Base-by-base conservation (phyloP, 1,284 basidiomycete genomes). In the Entoloma clypeatum region DNA sequence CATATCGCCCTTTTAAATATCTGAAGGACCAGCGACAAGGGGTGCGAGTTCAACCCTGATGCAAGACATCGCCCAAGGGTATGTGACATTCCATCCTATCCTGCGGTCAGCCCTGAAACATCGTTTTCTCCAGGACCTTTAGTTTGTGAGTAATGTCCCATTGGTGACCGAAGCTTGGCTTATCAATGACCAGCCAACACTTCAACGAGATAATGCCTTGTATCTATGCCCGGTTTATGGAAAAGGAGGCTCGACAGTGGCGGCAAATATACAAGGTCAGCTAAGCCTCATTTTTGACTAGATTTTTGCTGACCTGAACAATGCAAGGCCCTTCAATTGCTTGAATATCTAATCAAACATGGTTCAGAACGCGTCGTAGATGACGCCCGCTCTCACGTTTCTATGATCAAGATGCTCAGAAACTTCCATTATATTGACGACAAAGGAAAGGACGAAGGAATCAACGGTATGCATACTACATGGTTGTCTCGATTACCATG, bases 151-250 rank as follows among this genome's bases (percentile, higher is more conserved):
- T 69, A 26, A 23, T 14, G 17, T 3, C 18, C 11, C 25, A n/a
- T 19, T 13, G 14, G 23, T 26, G 4, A 8, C 17, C 27, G 14
- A 25, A 10, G 21, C 22, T 31, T 16, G 25, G 17, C 43, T 52
- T 13, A 39, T 45, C 23, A 35, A 35, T 16, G 17, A 37, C 26
- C 59, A 94, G 91, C 69, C 92, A 95, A 72, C 83, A 95, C 54
- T 99, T 99, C 69, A 99, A 99, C 66, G 96, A 99, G 71, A 93
- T 99, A 60, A 98, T 99, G 93, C 95, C 96, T 2, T 86, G 84
- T 58, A 97, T 98, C 56, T 99, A 97, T 65, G 77, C 85, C 3
- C 81, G 90, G 18, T 92, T 92, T 65, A 93, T 93, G 90, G 90
- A 94, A 65, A 98, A 97, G 69, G 96, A 99, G 64, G 96, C 96